These are phyloP conservation scores for Populus hybrid DNA, from an alignment of 441 rosid genomes.

Conservation along the genomic window DNA sequence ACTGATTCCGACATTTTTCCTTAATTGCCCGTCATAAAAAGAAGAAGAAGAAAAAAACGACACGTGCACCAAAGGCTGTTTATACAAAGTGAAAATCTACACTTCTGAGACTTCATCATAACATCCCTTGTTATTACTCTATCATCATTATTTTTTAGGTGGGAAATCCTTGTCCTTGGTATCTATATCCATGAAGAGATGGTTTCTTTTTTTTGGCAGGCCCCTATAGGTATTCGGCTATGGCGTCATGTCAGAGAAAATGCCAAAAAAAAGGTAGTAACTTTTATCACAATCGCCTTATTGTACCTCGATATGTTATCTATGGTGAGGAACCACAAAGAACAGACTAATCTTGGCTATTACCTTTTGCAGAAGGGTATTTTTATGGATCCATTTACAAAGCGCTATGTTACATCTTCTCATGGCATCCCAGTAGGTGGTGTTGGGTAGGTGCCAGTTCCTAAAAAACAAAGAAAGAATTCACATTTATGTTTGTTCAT, in stretches of 20 bases:
- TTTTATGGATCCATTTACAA: constrained; percentile 59
- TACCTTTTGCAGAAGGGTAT: constrained; percentile 37
- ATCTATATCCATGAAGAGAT: constrained; percentile 5
- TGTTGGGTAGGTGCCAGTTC: constrained; percentile 54
- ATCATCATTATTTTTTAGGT: background rate
- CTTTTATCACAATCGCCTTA: background rate
- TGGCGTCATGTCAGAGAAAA: constrained; percentile 50
- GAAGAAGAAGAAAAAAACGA: too few relatives aligned
- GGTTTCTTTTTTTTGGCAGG: constrained; percentile 40
- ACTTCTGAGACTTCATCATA: background rate
- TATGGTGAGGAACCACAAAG: background rate
- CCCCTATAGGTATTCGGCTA: constrained; percentile 76
- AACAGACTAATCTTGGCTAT: constrained; percentile 4
- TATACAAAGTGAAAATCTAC: background rate
- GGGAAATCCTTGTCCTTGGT: constrained; percentile 3
- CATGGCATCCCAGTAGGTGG: constrained; percentile 91
- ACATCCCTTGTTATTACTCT: background rate
- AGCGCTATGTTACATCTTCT: constrained; percentile 51
- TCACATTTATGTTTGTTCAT: background rate
- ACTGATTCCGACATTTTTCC: too few relatives aligned
- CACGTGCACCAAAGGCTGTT: background rate
- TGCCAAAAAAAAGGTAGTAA: constrained; percentile 61
- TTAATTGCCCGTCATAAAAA: too few relatives aligned
- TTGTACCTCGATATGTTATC: background rate
- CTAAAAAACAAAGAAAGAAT: background rate